Percentiles rank a stretch among this genome's conserved stretches.
These are phyloP conservation scores for Cruciata laevipes DNA, from an alignment of 257 asterid species.

Conservation along the genomic window DNA sequence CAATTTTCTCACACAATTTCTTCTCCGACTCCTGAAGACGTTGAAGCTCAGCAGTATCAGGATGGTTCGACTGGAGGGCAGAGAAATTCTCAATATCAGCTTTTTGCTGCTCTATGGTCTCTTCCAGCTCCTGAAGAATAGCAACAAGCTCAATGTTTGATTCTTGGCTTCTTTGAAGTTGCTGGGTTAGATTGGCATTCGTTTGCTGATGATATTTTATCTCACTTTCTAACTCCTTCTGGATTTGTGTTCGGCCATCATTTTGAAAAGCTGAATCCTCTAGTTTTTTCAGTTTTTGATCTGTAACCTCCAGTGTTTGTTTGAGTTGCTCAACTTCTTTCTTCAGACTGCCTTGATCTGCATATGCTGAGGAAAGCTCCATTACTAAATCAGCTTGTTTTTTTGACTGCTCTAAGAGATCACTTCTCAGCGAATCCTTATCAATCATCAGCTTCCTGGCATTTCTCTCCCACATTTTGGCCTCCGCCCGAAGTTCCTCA, in stretches of 20 bases:
- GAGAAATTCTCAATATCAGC: constrained; percentile 62
- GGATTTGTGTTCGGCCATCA: constrained; percentile 32
- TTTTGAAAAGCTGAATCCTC: constrained; percentile 34
- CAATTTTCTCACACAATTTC: constrained; percentile 34
- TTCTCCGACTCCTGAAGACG: constrained; percentile 44
- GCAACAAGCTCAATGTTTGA: constrained; percentile 74
- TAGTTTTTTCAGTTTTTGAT: constrained; percentile 17
- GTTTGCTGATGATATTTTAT: constrained; percentile 53
- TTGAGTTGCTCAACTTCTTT: constrained; percentile 50
- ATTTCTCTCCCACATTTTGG: constrained; percentile 96
- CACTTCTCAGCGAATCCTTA: constrained; percentile 58
- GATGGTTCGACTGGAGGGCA: constrained; percentile 21
- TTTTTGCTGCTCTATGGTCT: constrained; percentile 65
- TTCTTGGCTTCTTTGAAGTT: constrained; percentile 69
- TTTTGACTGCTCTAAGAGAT: constrained; percentile 46
- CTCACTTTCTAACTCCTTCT: constrained; percentile 57
- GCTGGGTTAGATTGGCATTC: constrained; percentile 55
- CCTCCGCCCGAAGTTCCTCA: constrained; percentile 76
- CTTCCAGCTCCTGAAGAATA: constrained; percentile 85
- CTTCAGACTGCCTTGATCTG: constrained; percentile 48
- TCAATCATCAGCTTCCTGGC: constrained; percentile 76
- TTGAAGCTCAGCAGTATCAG: constrained; percentile 28
- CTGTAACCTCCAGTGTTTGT: constrained; percentile 27
- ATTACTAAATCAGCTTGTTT: constrained; percentile 54
- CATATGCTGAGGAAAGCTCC: constrained; percentile 62